phyloP scores from a whole-genome alignment of 2,329 filamentous ascomycete genomes.

The Cladosporium oxysporum region DNA sequence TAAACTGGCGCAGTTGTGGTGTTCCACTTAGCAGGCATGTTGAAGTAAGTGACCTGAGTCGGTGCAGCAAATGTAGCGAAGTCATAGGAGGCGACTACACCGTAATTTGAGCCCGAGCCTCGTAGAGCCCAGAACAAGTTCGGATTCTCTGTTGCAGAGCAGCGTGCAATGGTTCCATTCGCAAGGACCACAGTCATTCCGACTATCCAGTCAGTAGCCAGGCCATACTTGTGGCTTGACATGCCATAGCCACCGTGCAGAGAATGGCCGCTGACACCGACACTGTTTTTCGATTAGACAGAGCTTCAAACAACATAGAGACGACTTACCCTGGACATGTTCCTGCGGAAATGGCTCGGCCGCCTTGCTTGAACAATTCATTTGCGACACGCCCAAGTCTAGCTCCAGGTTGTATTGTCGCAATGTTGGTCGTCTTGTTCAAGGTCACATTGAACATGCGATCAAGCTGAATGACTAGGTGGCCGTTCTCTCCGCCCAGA shows the following conservation, averaged over 20 bases:
- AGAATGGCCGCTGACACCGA: constrained; percentile 23
- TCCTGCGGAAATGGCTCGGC: constrained; percentile 23
- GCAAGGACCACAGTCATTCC: constrained; percentile 22
- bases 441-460: constrained; percentile 21
- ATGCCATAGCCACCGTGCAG: constrained; percentile 24
- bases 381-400: constrained; percentile 22
- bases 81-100: constrained; percentile 26
- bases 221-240: constrained; percentile 23
- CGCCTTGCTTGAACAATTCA: constrained; percentile 21
- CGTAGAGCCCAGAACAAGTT: constrained; percentile 30
- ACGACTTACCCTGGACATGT: constrained; percentile 23
- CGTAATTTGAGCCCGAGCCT: constrained; percentile 28
- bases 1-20: constrained; percentile 15
- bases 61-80: constrained; percentile 29
- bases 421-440: constrained; percentile 21
- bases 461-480: constrained; percentile 23
- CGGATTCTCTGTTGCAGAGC: constrained; percentile 18
- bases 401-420: constrained; percentile 23
- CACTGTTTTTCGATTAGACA: constrained; percentile 5
- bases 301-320: background rate
- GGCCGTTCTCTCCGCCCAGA: constrained; percentile 21
- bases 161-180: constrained; percentile 17
- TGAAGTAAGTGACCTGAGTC: constrained; percentile 22
- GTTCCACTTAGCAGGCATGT: constrained; percentile 21
- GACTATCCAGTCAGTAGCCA: constrained; percentile 22